Evolutionary conservation across 2,329 filamentous ascomycete genomes (phyloP).

Genomic region (Xylaria multiplex): DNA sequence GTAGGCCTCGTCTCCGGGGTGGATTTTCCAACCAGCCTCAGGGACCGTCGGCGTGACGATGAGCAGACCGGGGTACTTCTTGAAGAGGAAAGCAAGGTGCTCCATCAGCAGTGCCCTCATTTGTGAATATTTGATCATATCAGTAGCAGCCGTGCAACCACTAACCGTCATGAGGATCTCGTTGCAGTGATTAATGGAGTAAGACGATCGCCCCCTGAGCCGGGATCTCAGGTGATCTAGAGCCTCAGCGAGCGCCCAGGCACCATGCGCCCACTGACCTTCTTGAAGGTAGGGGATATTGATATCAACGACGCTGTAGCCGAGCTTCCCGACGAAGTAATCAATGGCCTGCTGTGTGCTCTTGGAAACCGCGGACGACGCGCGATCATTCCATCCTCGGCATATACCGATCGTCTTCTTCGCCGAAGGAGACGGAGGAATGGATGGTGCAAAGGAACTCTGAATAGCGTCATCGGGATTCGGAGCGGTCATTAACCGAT

Average conservation of each 20-base stretch:
- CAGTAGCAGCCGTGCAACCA: slow-evolving; percentile 70
- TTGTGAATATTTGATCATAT: slow-evolving; percentile 78
- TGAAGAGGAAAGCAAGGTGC: slow-evolving; percentile 59
- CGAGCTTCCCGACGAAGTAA: slow-evolving; percentile 59
- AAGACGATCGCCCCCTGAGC: slow-evolving; percentile 57
- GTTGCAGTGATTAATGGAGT: slow-evolving; percentile 72
- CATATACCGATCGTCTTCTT: slow-evolving; percentile 77
- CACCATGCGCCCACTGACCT: slow-evolving; percentile 79
- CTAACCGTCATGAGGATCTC: slow-evolving; percentile 74
- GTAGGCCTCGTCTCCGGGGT: slow-evolving; percentile 68
- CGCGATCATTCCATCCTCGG: slow-evolving; percentile 73
- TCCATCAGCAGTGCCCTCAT: slow-evolving; percentile 75
- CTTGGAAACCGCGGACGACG: slow-evolving; percentile 70
- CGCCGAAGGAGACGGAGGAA: slow-evolving; percentile 53
- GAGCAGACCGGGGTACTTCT: slow-evolving; percentile 76
- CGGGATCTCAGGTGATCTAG: slow-evolving; percentile 58
- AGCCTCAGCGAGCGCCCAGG: slow-evolving; percentile 80
- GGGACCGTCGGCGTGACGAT: slow-evolving; percentile 83
- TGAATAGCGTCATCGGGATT: slow-evolving; percentile 71
- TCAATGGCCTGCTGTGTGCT: slow-evolving; percentile 69
- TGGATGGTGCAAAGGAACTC: slow-evolving; percentile 69
- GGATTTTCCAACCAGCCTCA: slow-evolving; percentile 76
- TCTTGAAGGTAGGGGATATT: slow-evolving; percentile 73
- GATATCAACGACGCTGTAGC: slow-evolving; percentile 67
- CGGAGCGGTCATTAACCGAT: slow-evolving; percentile 79